A percentile compares a stretch with the other conserved stretches of the same genome.
Conservation (phyloP, 2,329 filamentous ascomycete genomes). For the Dactylella cylindrospora region DNA sequence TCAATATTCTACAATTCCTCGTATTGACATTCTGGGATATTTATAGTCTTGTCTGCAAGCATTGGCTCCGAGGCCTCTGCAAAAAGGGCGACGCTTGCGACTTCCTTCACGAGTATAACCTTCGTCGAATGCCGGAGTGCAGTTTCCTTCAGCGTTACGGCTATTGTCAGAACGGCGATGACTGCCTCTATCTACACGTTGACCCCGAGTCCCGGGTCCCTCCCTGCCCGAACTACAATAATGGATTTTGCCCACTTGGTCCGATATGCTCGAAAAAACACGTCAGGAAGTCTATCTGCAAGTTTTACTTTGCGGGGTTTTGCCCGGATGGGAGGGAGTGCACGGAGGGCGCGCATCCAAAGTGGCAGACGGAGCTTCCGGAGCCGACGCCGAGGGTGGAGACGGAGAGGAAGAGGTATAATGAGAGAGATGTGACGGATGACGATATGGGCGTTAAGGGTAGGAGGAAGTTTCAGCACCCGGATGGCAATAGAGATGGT, state of each 20-base stretch:
- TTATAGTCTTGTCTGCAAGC: slow-evolving; percentile 80
- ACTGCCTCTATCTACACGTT: slow-evolving; percentile 90
- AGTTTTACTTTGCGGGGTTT: slow-evolving; percentile 88
- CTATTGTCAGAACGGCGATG: slow-evolving; percentile 94
- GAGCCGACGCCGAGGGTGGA: slow-evolving; percentile 64
- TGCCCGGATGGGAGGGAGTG: slow-evolving; percentile 81
- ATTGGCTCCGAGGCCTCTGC: slow-evolving; percentile 94
- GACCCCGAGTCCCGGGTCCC: slow-evolving; percentile 77
- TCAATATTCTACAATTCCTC: slow-evolving; percentile 43
- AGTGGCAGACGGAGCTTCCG: slow-evolving; percentile 66
- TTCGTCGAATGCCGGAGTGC: slow-evolving; percentile 97
- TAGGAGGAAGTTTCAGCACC: slow-evolving; percentile 40
- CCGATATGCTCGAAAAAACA: slow-evolving; percentile 86
- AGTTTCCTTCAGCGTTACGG: slow-evolving; percentile 92
- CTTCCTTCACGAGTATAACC: slow-evolving; percentile 97
- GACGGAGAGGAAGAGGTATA: slow-evolving; percentile 63
- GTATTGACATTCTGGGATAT: slow-evolving; percentile 50
- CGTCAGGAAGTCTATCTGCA: slow-evolving; percentile 76
- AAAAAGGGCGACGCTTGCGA: slow-evolving; percentile 97
- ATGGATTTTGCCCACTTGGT: slow-evolving; percentile 89
- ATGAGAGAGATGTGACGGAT: slow-evolving; percentile 43
- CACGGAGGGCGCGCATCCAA: slow-evolving; percentile 76
- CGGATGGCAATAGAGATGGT: slow-evolving; percentile 26
- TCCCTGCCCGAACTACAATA: slow-evolving; percentile 87
- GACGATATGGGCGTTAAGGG: slow-evolving; percentile 44